Evolutionary conservation across 768 basidiomycete genomes (phyloP).

Genomic region (Xerocomus brunneocitrinus): DNA sequence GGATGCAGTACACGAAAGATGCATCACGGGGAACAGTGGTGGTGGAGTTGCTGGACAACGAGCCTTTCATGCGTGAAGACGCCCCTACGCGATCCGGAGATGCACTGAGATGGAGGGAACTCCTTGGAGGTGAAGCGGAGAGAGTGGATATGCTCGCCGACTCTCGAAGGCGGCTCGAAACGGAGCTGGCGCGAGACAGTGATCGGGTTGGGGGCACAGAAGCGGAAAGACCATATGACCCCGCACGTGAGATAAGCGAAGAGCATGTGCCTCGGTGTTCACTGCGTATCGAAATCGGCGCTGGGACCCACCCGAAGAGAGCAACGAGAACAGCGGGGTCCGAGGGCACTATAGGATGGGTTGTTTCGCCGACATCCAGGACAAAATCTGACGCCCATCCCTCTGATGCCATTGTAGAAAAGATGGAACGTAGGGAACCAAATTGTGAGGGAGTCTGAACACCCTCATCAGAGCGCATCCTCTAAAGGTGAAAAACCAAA

Average conservation of each 20-base stretch:
- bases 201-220: constrained; percentile 30
- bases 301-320: constrained; percentile 47
- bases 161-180: constrained; percentile 20
- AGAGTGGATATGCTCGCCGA: constrained; percentile 21
- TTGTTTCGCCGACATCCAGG: constrained; percentile 9
- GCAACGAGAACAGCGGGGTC: constrained; percentile 39
- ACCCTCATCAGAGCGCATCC: constrained; percentile 7
- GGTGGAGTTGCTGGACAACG: not conserved
- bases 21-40: constrained; percentile 34
- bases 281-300: constrained; percentile 23
- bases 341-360: constrained; percentile 26
- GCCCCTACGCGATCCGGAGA: constrained; percentile 14
- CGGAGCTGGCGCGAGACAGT: constrained; percentile 31
- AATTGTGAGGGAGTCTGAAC: constrained; percentile 56
- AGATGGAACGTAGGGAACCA: constrained; percentile 44
- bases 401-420: constrained; percentile 33
- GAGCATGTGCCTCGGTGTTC: constrained; percentile 14
- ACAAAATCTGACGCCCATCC: constrained; percentile 20
- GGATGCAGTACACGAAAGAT: constrained; percentile 54
- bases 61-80: constrained; percentile 7
- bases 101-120: constrained; percentile 12
- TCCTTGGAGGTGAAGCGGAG: constrained; percentile 18
- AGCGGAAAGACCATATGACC: constrained; percentile 27
- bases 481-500: constrained; percentile 2
- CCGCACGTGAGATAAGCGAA: constrained; percentile 21